phyloP scores from a whole-genome alignment of 306 rosid species.

The Inga oerstediana region DNA sequence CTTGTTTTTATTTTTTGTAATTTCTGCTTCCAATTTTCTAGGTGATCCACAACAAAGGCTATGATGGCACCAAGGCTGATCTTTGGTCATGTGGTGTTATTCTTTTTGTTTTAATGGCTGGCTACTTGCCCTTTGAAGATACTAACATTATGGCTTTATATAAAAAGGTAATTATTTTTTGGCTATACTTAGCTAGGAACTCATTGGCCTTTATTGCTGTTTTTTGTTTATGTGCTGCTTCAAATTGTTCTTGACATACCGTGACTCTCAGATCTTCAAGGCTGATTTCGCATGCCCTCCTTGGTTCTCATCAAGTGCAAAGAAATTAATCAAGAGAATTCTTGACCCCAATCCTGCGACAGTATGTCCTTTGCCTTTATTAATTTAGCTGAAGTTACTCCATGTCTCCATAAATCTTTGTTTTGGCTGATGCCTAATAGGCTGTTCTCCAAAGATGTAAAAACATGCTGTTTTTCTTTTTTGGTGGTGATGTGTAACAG shows the following conservation, averaged over 20 bases:
- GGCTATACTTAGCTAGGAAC: not conserved
- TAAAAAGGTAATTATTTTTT: conserved; percentile 55
- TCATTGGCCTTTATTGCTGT: not conserved
- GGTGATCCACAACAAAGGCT: conserved; percentile 71
- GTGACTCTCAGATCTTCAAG: conserved; percentile 53
- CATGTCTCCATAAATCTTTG: not conserved
- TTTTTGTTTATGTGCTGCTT: conserved; percentile 9
- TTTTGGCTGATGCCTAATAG: not conserved
- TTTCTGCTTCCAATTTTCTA: conserved; percentile 32
- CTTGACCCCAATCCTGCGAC: conserved; percentile 74
- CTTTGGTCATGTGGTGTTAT: conserved; percentile 87
- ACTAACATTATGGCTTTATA: conserved; percentile 53
- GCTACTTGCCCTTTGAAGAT: conserved; percentile 77
- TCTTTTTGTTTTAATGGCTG: conserved; percentile 75
- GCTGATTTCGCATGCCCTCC: conserved; percentile 69
- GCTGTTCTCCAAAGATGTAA: not conserved
- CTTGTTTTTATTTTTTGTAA: not conserved
- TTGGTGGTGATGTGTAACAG: conserved; percentile 49
- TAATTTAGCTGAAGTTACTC: not conserved
- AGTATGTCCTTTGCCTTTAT: conserved; percentile 44
- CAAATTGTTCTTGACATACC: not conserved
- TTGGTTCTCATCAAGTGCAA: conserved; percentile 75
- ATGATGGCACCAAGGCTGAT: conserved; percentile 79
- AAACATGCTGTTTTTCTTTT: not conserved
- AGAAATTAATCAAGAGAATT: conserved; percentile 69